phyloP scores from a whole-genome alignment of 2,329 filamentous ascomycete genomes.

The Pestalotiopsis sp. region DNA sequence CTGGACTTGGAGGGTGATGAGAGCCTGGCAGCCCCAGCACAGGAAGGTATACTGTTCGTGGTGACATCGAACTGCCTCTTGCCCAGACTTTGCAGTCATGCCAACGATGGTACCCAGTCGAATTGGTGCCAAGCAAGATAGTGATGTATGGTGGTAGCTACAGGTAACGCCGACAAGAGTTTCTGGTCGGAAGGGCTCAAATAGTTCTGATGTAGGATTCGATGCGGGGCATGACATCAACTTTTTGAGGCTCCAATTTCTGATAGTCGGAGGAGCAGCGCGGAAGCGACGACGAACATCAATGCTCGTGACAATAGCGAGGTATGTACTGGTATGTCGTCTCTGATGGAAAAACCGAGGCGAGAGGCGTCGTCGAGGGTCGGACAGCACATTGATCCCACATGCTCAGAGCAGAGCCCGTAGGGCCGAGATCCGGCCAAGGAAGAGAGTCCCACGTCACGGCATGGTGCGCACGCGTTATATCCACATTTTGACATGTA shows the following conservation, averaged over 20 bases:
- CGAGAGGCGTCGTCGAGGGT: not conserved
- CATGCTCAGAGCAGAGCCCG: not conserved
- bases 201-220: slow-evolving; percentile 11
- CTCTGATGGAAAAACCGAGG: not conserved
- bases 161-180: not conserved
- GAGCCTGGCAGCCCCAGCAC: no score
- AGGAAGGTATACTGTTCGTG: no score
- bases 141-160: not conserved
- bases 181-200: not conserved
- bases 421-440: not conserved
- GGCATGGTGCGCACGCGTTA: not conserved
- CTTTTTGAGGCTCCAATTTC: not conserved
- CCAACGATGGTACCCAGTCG: not conserved
- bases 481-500: not conserved
- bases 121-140: not conserved
- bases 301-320: not conserved
- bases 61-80: no score
- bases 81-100: no score
- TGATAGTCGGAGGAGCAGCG: not conserved
- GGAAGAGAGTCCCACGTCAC: not conserved
- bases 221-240: slow-evolving; percentile 26
- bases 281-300: not conserved
- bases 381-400: not conserved
- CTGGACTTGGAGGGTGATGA: no score
- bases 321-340: not conserved